Percentiles rank a stretch among this genome's conserved stretches.
These are phyloP conservation scores for Monilinia vaccinii-corymbosi DNA, from an alignment of 2,329 filamentous ascomycete genomes.

Conservation along the genomic window DNA sequence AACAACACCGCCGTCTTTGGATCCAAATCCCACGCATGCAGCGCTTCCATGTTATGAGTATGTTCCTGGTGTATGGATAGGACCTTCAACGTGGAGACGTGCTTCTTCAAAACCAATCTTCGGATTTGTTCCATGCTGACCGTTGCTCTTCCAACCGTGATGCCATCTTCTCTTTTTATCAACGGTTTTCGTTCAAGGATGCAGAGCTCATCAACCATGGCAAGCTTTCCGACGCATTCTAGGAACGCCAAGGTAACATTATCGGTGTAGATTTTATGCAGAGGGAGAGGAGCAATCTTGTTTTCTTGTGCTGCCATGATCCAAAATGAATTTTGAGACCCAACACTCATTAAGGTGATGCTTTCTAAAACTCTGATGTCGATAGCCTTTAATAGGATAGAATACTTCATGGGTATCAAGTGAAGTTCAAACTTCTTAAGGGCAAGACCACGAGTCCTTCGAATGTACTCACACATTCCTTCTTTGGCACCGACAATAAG, in stretches of 20 bases:
- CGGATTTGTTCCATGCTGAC: slow-evolving; percentile 50
- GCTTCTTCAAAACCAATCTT: slow-evolving; percentile 46
- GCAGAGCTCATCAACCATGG: slow-evolving; percentile 48
- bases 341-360: slow-evolving; percentile 55
- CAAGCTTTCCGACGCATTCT: slow-evolving; percentile 42
- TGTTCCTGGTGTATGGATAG: slow-evolving; percentile 53
- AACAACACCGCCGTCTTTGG: slow-evolving; percentile 46
- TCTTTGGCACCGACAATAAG: not conserved
- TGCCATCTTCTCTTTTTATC: slow-evolving; percentile 43
- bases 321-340: slow-evolving; percentile 53
- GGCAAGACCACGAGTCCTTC: slow-evolving; percentile 47
- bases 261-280: slow-evolving; percentile 54
- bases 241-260: slow-evolving; percentile 49
- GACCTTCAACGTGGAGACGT: slow-evolving; percentile 43
- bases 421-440: slow-evolving; percentile 47
- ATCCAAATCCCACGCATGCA: slow-evolving; percentile 47
- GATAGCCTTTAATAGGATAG: slow-evolving; percentile 45
- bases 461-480: slow-evolving; percentile 41
- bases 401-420: slow-evolving; percentile 51
- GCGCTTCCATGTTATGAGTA: slow-evolving; percentile 42
- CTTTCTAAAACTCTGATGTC: slow-evolving; percentile 47
- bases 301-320: slow-evolving; percentile 46
- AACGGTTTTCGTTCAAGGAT: slow-evolving; percentile 44
- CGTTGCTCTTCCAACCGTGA: slow-evolving; percentile 41
- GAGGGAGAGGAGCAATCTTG: slow-evolving; percentile 38